Base-by-base conservation (phyloP, 176 grass and related monocot genomes). In the Neostapfia colusana region DNA sequence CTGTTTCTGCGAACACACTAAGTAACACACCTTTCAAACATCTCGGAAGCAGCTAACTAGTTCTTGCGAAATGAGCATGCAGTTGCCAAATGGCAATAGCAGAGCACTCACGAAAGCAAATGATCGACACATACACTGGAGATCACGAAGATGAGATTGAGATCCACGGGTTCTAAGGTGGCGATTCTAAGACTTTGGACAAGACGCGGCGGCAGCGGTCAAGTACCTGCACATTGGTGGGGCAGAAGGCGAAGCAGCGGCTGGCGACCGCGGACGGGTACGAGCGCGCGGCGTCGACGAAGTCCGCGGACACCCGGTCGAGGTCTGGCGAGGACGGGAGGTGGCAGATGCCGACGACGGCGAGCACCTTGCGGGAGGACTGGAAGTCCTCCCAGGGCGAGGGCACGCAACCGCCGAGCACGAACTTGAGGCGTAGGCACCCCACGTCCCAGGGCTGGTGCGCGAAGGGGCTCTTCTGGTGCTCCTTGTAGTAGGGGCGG, bases 321-420 rank as follows among this genome's bases (percentile, higher is more conserved):
- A 98, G 86, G 69, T 92, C 85, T 44, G 89, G 81, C 16, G 91
- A 92, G 65, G 84, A 77, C 4, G 95, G 95, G 46, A 90, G 85
- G 69, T 99, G 91, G 70, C 87, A 94, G 84, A 99, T 87, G 57
- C 87, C 95, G 54, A 99, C 27, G 65, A 99, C 91, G 27, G 91
- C 91, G 69, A 99, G 91, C 53, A 99, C 91, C 87, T 99, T 99
- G 79, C 95, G 95, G 39, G 78, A 86, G 69, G 95, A 93, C 82
- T 99, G 95, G 85, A 99, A 99, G 77, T 99, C 95, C 76, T 99
- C 95, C 95, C 95, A 99, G 17, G 95, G 89, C 31, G 91, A 95
- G 5, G 95, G 85, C 50, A 90, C 69, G 73, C 90, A 89, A 0
- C 89, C 91, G 18, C 91, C 95, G 40, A 99, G 83, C 26, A 99